Evolutionary conservation across 2,329 filamentous ascomycete genomes (phyloP).

Genomic region (Hypoxylon sp.): DNA sequence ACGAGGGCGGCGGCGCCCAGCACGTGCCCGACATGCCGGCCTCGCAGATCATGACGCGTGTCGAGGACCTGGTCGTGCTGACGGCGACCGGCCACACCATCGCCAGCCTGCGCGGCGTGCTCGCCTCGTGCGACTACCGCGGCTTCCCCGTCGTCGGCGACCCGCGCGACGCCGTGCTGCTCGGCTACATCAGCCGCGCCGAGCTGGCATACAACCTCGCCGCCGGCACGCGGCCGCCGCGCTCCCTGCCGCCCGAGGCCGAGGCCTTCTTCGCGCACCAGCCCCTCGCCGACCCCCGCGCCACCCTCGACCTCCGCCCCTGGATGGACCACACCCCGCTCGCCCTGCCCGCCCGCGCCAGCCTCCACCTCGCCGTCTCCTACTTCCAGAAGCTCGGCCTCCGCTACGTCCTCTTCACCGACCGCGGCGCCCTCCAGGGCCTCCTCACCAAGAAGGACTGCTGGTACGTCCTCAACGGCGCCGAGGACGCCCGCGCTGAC

Average conservation of each 20-base stretch:
- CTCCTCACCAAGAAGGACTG: conserved; percentile 97
- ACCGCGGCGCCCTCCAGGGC: conserved; percentile 82
- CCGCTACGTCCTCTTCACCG: conserved; percentile 86
- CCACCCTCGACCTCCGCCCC: conserved; percentile 85
- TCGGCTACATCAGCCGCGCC: conserved; percentile 93
- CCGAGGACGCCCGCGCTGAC: conserved; percentile 73
- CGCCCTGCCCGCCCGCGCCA: conserved; percentile 79
- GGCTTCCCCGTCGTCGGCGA: conserved; percentile 92
- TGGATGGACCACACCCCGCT: conserved; percentile 99
- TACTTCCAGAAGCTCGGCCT: conserved; percentile 97
- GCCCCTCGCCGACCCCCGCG: conserved; percentile 77
- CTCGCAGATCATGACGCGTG: conserved; percentile 88
- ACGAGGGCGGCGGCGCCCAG: conserved; percentile 63
- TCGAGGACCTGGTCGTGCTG: conserved; percentile 89
- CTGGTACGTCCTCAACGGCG: conserved; percentile 89
- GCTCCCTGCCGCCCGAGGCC: conserved; percentile 71
- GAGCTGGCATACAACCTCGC: conserved; percentile 85
- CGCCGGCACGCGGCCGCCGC: conserved; percentile 62
- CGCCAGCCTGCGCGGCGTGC: conserved; percentile 72
- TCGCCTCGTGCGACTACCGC: conserved; percentile 79
- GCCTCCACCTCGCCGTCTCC: conserved; percentile 82
- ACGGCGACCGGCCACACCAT: conserved; percentile 90
- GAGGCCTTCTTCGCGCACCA: conserved; percentile 87
- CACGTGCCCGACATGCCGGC: conserved; percentile 81
- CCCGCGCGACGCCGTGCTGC: conserved; percentile 75